phyloP scores from a whole-genome alignment of 139 green algal genomes.

The Chlamydomonas asymmetrica region DNA sequence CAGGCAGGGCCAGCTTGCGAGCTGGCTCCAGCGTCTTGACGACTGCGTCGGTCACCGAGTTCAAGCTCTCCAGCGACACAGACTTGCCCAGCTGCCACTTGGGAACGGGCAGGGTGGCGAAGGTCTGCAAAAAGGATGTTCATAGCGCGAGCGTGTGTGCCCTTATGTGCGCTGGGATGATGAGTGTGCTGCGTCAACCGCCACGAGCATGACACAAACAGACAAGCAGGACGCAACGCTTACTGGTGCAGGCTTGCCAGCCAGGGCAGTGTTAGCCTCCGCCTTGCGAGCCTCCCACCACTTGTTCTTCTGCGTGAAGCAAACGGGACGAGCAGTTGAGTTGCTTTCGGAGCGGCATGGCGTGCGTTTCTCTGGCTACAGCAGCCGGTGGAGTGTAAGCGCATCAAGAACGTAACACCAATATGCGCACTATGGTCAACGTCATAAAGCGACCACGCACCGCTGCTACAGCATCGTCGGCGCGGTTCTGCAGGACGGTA shows the following conservation, averaged over 20 bases:
- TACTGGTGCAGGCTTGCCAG: constrained; percentile 10
- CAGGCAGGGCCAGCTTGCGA: constrained; percentile 49
- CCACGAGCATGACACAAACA: too few relatives aligned
- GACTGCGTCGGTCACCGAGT: constrained; percentile 49
- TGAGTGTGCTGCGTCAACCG: too few relatives aligned
- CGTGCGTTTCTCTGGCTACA: too few relatives aligned
- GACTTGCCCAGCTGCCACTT: constrained; percentile 47
- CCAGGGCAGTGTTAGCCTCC: constrained; percentile 26
- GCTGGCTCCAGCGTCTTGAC: constrained; percentile 48
- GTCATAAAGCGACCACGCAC: too few relatives aligned
- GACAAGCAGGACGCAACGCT: background rate
- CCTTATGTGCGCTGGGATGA: constrained; percentile 1
- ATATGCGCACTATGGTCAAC: too few relatives aligned
- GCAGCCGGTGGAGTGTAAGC: too few relatives aligned
- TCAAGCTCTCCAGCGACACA: constrained; percentile 39
- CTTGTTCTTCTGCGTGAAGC: constrained; percentile 35
- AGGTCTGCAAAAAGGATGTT: constrained; percentile 12
- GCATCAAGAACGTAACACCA: too few relatives aligned
- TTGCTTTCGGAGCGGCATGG: too few relatives aligned
- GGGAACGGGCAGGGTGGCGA: constrained; percentile 49
- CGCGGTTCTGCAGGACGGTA: constrained; percentile 43
- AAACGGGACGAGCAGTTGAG: too few relatives aligned
- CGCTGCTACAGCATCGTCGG: constrained; percentile 27
- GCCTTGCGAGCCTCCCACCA: constrained; percentile 46
- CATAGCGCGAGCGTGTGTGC: too few relatives aligned